These are phyloP conservation scores for Lotus japonicus DNA, from an alignment of 306 rosid species.

Conservation along the genomic window DNA sequence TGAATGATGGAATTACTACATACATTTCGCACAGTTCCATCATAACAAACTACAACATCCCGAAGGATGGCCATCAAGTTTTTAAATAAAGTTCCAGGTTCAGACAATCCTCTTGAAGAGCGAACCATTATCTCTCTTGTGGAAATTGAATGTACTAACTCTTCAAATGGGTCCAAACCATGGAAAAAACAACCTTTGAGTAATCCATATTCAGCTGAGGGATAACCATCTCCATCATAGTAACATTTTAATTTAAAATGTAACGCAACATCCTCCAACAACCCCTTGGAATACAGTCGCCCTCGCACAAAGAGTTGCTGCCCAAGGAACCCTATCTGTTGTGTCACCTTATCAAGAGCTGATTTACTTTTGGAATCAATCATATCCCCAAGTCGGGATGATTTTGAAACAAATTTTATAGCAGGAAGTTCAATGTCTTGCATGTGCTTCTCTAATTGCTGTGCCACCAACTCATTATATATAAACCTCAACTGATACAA, in stretches of 20 bases:
- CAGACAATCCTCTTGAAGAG: conserved; percentile 89
- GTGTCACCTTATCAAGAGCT: conserved; percentile 61
- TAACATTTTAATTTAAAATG: conserved; percentile 53
- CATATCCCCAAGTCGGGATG: conserved; percentile 61
- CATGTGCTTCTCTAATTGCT: conserved; percentile 63
- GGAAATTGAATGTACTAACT: conserved; percentile 82
- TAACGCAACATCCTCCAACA: conserved; percentile 68
- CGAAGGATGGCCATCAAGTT: conserved; percentile 95
- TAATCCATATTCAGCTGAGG: conserved; percentile 79
- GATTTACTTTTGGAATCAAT: conserved; percentile 79
- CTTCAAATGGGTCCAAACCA: conserved; percentile 91
- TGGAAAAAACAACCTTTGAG: conserved; percentile 65
- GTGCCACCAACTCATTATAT: conserved; percentile 61
- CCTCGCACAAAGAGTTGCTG: conserved; percentile 75
- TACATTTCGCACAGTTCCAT: conserved; percentile 87
- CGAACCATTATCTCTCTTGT: conserved; percentile 80
- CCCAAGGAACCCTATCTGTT: conserved; percentile 90
- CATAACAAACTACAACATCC: conserved; percentile 83
- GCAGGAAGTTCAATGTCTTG: conserved; percentile 46
- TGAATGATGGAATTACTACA: conserved; percentile 82
- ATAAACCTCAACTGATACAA: conserved; percentile 55
- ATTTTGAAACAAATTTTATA: conserved; percentile 46
- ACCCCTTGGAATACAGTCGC: conserved; percentile 68
- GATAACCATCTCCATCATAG: conserved; percentile 47
- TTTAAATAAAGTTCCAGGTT: conserved; percentile 89